Evolutionary conservation across 2,329 filamentous ascomycete species (phyloP).

Genomic region (Sclerotinia spermophila): DNA sequence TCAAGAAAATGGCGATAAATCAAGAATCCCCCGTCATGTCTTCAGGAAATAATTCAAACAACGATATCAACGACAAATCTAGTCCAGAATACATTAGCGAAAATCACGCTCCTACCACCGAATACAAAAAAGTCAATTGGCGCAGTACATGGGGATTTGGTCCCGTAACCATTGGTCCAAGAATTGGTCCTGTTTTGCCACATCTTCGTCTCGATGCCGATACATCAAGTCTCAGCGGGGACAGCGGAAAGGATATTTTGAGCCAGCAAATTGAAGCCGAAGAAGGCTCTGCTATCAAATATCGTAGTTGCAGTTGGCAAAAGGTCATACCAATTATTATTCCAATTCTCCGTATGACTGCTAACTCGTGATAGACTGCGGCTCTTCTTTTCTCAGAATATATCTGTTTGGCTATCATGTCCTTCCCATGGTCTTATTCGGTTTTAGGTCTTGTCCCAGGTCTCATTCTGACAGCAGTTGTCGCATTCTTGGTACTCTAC

Average conservation of each 20-base stretch:
- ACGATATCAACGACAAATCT: slow-evolving; percentile 2
- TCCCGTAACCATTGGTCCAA: slow-evolving; percentile 23
- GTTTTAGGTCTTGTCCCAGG: slow-evolving; percentile 82
- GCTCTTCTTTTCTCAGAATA: slow-evolving; percentile 91
- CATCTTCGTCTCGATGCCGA: slow-evolving; percentile 33
- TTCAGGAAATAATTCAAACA: background rate
- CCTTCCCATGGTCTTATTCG: slow-evolving; percentile 90
- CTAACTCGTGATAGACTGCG: slow-evolving; percentile 56
- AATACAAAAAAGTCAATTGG: slow-evolving; percentile 10
- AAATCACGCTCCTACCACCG: background rate
- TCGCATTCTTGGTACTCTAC: slow-evolving; percentile 77
- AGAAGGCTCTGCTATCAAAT: slow-evolving; percentile 76
- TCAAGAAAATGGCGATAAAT: slow-evolving; percentile 18
- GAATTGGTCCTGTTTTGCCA: slow-evolving; percentile 36
- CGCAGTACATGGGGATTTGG: slow-evolving; percentile 12
- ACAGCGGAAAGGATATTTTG: slow-evolving; percentile 33
- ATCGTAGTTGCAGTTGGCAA: slow-evolving; percentile 89
- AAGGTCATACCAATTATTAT: slow-evolving; percentile 52
- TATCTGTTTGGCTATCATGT: slow-evolving; percentile 91
- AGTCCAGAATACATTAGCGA: background rate
- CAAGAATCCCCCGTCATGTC: background rate
- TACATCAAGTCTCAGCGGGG: slow-evolving; percentile 21
- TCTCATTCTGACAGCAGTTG: slow-evolving; percentile 74
- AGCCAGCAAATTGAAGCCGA: slow-evolving; percentile 73
- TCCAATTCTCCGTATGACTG: background rate